phyloP scores from a whole-genome alignment of 1,284 basidiomycete species.

The Cryptococcus jaspeensis region DNA sequence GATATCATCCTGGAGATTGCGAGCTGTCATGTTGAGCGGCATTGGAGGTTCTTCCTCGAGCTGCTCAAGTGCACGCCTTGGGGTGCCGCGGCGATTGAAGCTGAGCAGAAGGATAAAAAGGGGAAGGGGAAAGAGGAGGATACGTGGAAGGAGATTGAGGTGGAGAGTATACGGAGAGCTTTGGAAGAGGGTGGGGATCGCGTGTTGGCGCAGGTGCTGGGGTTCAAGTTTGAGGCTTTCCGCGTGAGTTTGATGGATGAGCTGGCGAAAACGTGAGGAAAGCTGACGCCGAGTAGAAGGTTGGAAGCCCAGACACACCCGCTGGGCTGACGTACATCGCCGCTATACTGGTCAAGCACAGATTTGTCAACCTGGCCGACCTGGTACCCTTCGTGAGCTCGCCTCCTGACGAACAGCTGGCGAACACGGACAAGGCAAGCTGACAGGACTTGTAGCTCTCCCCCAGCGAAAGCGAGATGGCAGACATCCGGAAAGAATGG shows the following conservation, averaged over 20 bases:
- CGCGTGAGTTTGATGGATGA: constrained; percentile 58
- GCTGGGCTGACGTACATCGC: constrained; percentile 75
- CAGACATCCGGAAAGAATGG: constrained; percentile 66
- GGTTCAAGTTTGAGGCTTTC: constrained; percentile 92
- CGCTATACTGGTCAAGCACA: constrained; percentile 84
- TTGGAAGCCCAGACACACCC: constrained; percentile 61
- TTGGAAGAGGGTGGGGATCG: constrained; percentile 56
- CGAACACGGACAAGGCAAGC: too few species aligned
- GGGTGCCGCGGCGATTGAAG: constrained; percentile 46
- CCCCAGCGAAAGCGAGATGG: constrained; percentile 74
- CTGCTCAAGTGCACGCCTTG: constrained; percentile 83
- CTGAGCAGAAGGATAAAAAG: constrained; percentile 21
- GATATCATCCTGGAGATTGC: constrained; percentile 93
- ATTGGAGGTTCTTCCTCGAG: constrained; percentile 89
- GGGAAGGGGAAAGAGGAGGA: constrained; percentile 32
- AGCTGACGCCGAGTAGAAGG: constrained; percentile 45
- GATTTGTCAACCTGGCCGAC: constrained; percentile 79
- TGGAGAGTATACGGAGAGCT: constrained; percentile 46
- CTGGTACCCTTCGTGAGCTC: constrained; percentile 53
- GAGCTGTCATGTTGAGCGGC: constrained; percentile 72
- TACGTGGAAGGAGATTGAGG: constrained; percentile 31
- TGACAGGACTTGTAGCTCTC: constrained; percentile 58
- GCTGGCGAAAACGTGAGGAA: neutral
- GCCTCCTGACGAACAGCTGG: constrained; percentile 1
- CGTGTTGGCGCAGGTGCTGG: constrained; percentile 85